phyloP scores from a whole-genome alignment of 2,329 filamentous ascomycete species.

The Talaromyces sp. region DNA sequence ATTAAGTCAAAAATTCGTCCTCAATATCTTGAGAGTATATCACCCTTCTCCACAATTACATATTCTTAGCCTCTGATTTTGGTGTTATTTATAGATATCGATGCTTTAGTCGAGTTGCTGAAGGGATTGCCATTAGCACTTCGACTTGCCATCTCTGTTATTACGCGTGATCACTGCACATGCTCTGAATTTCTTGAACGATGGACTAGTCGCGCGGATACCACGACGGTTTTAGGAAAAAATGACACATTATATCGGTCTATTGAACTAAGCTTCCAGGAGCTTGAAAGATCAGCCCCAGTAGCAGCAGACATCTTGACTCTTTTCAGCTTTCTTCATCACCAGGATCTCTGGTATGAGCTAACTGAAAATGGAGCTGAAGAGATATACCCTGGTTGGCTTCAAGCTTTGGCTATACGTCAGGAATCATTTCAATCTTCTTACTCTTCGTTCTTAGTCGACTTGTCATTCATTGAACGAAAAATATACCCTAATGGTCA shows the following conservation, averaged over 20 bases:
- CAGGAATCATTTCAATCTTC: not conserved
- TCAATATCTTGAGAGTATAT: not conserved
- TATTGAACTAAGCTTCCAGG: not conserved
- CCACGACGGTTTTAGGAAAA: not conserved
- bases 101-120: not conserved
- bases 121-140: slow-evolving; percentile 1
- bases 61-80: not conserved
- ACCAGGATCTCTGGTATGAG: slow-evolving; percentile 3
- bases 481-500: not conserved
- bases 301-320: not conserved
- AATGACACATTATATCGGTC: slow-evolving; percentile 2
- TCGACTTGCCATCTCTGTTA: slow-evolving; percentile 1
- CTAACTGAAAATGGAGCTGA: not conserved
- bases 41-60: no score
- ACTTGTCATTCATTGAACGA: slow-evolving; percentile 1
- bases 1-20: not conserved
- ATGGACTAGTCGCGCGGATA: not conserved
- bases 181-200: not conserved
- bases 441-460: not conserved
- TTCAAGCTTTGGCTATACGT: not conserved
- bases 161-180: not conserved
- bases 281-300: not conserved
- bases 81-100: not conserved
- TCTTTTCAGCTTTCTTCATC: slow-evolving; percentile 1
- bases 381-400: not conserved